These are phyloP conservation scores for Shiraia sp. DNA, from an alignment of 2,329 filamentous ascomycete genomes.

Conservation along the genomic window DNA sequence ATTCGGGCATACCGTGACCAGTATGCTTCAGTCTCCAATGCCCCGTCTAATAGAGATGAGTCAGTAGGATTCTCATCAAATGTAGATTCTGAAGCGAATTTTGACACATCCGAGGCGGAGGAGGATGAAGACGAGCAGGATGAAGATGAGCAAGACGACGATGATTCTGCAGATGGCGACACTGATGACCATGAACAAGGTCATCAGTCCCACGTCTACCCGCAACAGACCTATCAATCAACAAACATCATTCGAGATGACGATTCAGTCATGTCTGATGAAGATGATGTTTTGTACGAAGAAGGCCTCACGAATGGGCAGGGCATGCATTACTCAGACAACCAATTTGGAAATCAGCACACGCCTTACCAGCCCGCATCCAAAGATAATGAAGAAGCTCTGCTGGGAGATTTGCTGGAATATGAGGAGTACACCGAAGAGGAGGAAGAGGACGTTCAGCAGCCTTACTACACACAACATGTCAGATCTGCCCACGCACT, in stretches of 20 bases:
- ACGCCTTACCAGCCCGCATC: too few relatives aligned
- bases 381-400: background rate
- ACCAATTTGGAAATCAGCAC: constrained; percentile 3
- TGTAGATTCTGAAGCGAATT: constrained; percentile 11
- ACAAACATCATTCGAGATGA: too few relatives aligned
- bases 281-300: constrained; percentile 12
- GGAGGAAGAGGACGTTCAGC: background rate
- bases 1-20: constrained; percentile 31
- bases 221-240: too few relatives aligned
- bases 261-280: constrained; percentile 9
- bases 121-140: constrained; percentile 17
- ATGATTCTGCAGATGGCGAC: constrained; percentile 13
- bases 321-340: background rate
- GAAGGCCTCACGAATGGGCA: constrained; percentile 5
- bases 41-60: constrained; percentile 19
- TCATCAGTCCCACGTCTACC: too few relatives aligned
- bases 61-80: constrained; percentile 26
- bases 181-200: too few relatives aligned
- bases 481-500: too few relatives aligned
- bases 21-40: constrained; percentile 19
- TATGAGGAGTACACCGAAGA: constrained; percentile 15
- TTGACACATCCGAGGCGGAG: constrained; percentile 9
- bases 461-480: too few relatives aligned
- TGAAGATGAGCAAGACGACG: constrained; percentile 6
- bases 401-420: constrained; percentile 10